Conservation (phyloP, 768 basidiomycete species). For the Artomyces pyxidatus region DNA sequence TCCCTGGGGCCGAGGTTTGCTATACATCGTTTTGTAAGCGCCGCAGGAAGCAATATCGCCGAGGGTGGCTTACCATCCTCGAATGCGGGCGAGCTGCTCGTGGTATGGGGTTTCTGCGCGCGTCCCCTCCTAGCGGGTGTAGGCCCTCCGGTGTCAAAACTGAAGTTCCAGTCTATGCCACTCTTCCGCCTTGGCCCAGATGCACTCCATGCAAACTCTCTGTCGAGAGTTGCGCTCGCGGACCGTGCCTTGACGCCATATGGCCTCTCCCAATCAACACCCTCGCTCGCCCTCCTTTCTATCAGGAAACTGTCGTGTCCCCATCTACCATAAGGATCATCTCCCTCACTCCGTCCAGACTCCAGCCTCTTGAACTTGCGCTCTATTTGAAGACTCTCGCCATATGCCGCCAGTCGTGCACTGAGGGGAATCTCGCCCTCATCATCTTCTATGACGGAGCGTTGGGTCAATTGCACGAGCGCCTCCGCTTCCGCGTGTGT, state of each 20-base stretch:
- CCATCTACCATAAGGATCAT: too few species aligned
- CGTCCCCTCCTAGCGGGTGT: conserved; percentile 10
- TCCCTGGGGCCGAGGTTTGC: conserved; percentile 4
- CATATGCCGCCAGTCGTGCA: conserved; percentile 82
- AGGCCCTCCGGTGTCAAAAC: conserved; percentile 19
- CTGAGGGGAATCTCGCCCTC: conserved; percentile 60
- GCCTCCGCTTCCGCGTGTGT: conserved; percentile 77
- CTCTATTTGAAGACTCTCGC: conserved; percentile 80
- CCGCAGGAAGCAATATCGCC: background rate
- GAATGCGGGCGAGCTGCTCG: conserved; percentile 17
- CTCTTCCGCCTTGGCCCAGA: conserved; percentile 9
- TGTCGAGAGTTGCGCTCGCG: conserved; percentile 10
- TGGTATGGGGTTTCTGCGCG: conserved; percentile 19
- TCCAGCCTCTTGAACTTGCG: conserved; percentile 54
- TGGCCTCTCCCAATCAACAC: conserved; percentile 5
- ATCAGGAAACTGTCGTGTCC: too few species aligned
- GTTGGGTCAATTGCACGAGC: conserved; percentile 63
- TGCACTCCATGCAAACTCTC: conserved; percentile 3
- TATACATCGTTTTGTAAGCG: too few species aligned
- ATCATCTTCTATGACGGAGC: conserved; percentile 56
- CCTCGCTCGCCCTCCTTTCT: conserved; percentile 8
- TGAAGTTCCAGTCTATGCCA: conserved; percentile 17
- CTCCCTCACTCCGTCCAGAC: conserved; percentile 16
- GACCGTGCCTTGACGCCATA: conserved; percentile 6
- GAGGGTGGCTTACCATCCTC: conserved; percentile 4